Conservation (phyloP, 768 basidiomycete species). For the Mycena chlorophos region DNA sequence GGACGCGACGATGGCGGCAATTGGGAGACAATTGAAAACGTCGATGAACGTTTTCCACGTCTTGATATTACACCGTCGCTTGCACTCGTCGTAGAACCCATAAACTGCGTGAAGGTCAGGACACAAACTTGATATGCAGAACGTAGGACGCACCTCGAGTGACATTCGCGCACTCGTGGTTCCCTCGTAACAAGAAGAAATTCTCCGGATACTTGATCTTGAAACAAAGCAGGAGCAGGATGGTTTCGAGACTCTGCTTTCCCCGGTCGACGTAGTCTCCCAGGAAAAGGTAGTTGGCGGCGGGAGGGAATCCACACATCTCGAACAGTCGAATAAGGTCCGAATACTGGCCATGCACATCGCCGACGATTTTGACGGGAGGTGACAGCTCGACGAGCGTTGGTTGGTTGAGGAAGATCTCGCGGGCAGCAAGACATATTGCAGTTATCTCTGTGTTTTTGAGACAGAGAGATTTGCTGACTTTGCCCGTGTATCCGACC, state of each 20-base stretch:
- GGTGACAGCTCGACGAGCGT: constrained; percentile 96
- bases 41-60: constrained; percentile 99
- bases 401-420: constrained; percentile 94
- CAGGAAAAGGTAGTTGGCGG: constrained; percentile 96
- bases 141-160: constrained; percentile 74
- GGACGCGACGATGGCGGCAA: constrained; percentile 96
- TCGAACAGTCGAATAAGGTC: constrained; percentile 98
- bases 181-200: constrained; percentile 96
- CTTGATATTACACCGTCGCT: constrained; percentile 98
- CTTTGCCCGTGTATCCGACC: constrained; percentile 97
- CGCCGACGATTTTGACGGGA: constrained; percentile 98
- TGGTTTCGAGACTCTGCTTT: constrained; percentile 97
- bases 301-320: constrained; percentile 99
- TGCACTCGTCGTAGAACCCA: constrained; percentile 99
- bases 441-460: constrained; percentile 96
- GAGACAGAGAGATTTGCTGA: constrained; percentile 90
- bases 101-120: constrained; percentile 64
- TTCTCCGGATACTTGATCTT: constrained; percentile 99
- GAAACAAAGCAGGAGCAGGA: constrained; percentile 94
- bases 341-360: constrained; percentile 98
- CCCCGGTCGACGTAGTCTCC: constrained; percentile 99
- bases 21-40: constrained; percentile 98
- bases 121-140: constrained; percentile 11
- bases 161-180: constrained; percentile 99
- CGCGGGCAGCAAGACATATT: constrained; percentile 92